These are phyloP conservation scores for Phytophthora sp. DNA, from an alignment of 352 stramenopile species.

Conservation along the genomic window DNA sequence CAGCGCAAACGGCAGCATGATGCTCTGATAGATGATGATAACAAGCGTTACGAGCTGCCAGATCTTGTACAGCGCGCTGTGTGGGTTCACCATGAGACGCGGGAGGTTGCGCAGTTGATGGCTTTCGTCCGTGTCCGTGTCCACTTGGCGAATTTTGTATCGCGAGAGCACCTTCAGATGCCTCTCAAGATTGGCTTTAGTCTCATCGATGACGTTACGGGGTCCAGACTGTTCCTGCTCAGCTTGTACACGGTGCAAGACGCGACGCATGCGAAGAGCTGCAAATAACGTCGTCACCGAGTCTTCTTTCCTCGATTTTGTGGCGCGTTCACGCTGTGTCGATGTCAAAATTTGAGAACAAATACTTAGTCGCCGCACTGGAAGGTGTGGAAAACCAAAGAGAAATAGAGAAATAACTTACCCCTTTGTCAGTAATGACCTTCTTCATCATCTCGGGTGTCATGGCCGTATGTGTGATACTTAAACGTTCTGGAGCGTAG, in stretches of 20 bases:
- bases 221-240: slow-evolving; percentile 19
- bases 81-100: slow-evolving; percentile 69
- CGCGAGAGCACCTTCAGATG: slow-evolving; percentile 77
- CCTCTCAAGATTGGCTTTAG: slow-evolving; percentile 59
- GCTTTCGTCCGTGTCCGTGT: slow-evolving; percentile 46
- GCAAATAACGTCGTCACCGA: slow-evolving; percentile 68
- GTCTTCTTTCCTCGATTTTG: slow-evolving; percentile 29
- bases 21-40: slow-evolving; percentile 81
- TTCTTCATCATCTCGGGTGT: slow-evolving; percentile 54
- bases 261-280: slow-evolving; percentile 57
- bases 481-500: slow-evolving; percentile 68
- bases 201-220: slow-evolving; percentile 42
- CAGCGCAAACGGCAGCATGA: slow-evolving; percentile 72
- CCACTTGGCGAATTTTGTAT: slow-evolving; percentile 79
- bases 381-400: no score
- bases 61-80: slow-evolving; percentile 70
- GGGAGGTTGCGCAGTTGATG: slow-evolving; percentile 48
- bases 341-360: not conserved
- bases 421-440: slow-evolving; percentile 45
- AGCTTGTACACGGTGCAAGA: slow-evolving; percentile 47
- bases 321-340: not conserved
- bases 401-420: slow-evolving; percentile 16
- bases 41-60: slow-evolving; percentile 77
- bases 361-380: not conserved
- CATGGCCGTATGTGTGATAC: slow-evolving; percentile 60